These are phyloP conservation scores for Oryza coarctata DNA, from an alignment of 176 grass and related monocot genomes.

Conservation along the genomic window DNA sequence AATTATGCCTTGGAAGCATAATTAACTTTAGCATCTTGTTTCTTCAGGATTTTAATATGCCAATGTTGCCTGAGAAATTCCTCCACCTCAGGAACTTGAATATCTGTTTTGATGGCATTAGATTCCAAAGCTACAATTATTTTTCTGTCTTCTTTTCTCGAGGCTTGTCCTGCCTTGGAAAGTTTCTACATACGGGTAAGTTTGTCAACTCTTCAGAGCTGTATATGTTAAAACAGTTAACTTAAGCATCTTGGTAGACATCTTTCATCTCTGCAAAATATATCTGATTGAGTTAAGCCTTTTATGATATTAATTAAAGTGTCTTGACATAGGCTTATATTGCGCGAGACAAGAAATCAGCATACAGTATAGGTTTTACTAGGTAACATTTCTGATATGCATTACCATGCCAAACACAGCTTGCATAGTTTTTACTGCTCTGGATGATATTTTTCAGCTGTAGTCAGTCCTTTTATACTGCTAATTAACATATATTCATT, in stretches of 20 bases:
- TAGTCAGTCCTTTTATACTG: background rate
- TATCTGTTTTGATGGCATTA: background rate
- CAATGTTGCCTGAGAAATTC: background rate
- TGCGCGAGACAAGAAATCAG: background rate
- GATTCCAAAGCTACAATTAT: background rate
- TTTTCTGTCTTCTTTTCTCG: conserved; percentile 27
- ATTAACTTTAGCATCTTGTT: background rate
- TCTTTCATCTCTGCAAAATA: too few species aligned
- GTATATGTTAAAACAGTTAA: background rate
- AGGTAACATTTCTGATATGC: background rate
- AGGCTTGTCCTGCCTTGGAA: conserved; percentile 27
- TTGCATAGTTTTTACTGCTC: too few species aligned
- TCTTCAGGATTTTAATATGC: background rate
- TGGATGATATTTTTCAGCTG: too few species aligned
- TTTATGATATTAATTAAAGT: background rate
- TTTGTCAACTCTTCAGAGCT: background rate
- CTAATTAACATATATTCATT: background rate
- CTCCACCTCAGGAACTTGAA: background rate
- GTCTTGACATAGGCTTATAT: background rate
- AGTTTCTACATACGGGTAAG: conserved; percentile 25
- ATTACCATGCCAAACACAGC: too few species aligned
- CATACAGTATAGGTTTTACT: background rate
- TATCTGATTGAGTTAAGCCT: background rate
- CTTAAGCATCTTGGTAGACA: background rate
- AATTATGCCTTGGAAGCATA: background rate